phyloP scores from a whole-genome alignment of 2,329 filamentous ascomycete genomes.

The Clonostachys sp. region DNA sequence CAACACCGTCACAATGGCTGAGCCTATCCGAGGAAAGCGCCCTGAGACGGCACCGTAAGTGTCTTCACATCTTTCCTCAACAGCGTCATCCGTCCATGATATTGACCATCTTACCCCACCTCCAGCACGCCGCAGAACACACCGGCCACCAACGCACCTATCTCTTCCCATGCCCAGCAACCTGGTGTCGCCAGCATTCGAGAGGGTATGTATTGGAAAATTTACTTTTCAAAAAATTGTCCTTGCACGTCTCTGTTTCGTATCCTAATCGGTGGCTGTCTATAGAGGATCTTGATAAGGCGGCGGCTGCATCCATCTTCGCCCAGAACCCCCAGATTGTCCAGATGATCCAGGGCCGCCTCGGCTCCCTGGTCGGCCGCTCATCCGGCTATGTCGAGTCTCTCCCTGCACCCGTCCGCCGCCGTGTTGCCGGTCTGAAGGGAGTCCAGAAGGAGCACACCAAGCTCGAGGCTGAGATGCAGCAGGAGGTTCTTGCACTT shows the following conservation, averaged over 20 bases:
- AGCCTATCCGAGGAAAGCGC: constrained; percentile 61
- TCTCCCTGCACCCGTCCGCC: constrained; percentile 81
- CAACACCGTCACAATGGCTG: constrained; percentile 42
- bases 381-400: constrained; percentile 98
- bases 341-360: constrained; percentile 95
- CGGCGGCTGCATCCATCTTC: constrained; percentile 84
- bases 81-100: constrained; percentile 4
- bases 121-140: constrained; percentile 96
- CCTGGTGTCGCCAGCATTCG: constrained; percentile 92
- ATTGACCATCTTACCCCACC: constrained; percentile 30
- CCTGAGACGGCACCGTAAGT: constrained; percentile 58
- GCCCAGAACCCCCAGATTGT: constrained; percentile 93
- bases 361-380: constrained; percentile 86
- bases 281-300: constrained; percentile 85
- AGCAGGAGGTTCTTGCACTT: constrained; percentile 94
- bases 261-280: neutral
- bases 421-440: constrained; percentile 91
- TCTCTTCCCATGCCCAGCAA: constrained; percentile 95
- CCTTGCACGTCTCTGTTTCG: constrained; percentile 1
- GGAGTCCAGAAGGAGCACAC: constrained; percentile 98
- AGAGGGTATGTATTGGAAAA: constrained; percentile 66
- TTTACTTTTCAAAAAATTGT: neutral
- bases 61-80: constrained; percentile 8
- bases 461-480: constrained; percentile 96
- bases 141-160: constrained; percentile 89